Evolutionary conservation across 2,329 filamentous ascomycete genomes (phyloP), one percentile per base, ranked within the genome.

Genomic region (Ascochyta fabae): DNA sequence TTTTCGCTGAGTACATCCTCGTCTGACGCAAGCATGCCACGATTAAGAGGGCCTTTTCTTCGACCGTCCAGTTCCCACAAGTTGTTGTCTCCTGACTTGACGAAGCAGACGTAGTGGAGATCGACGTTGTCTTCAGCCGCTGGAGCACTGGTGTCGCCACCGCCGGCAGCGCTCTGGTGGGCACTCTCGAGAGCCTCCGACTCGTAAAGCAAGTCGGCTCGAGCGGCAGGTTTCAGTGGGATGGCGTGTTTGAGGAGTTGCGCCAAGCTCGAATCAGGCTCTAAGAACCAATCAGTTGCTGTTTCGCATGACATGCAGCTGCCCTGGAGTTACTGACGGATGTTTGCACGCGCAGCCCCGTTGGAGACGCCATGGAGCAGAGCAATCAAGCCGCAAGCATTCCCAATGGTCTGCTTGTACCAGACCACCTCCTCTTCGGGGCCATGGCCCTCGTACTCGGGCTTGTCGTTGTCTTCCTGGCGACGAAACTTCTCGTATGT

Each of bases 351-450:
- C 2, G 92, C 89, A 2, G 83, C 82, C 0, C 93, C 93, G 73
- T 98, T 99, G 31, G 84, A 84, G 0, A 92, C 87, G 23, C 89
- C 90, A 72, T 99, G 95, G 38, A 98, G 77, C 42, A 99, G 77
- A 0, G 91, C 95, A 81, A 98, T 96, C 49, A 96, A 80, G 0
- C 95, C 95, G 77, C 95, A 98, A 3, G 95, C 92, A 75, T 98
- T 96, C 56, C 89, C 86, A 67, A 98, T 98, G 0, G 94, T 98
- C 80, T 98, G 95, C 69, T 87, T 91, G 83, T 93, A 98, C 95
- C 94, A 99, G 7, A 96, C 70, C 0, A 97, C 91, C 5, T 91
- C 88, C 71, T 97, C 91, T 0, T 69, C 71, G 0, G 83, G 77
- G 1, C 92, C 92, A 16, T 80, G 82, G 39, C 88, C 89, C 0